Percentiles rank a stretch among this genome's conserved stretches.
Conservation (phyloP, 768 basidiomycete species). For the Lactarius tabidus region DNA sequence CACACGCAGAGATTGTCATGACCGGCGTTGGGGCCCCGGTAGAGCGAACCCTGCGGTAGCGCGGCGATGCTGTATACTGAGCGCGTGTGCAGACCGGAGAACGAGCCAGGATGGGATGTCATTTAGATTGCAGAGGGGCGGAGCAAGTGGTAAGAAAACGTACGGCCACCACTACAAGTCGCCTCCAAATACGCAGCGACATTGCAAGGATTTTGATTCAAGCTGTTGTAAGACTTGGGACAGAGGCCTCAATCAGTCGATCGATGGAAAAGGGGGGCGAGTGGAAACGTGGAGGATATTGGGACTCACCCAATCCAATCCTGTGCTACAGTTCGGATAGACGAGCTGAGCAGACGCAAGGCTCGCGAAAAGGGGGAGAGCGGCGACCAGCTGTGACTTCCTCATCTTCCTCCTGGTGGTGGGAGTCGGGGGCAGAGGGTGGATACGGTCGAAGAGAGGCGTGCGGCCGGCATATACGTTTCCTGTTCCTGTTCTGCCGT, state of each 20-base stretch:
- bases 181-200: conserved; percentile 5
- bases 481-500: background rate
- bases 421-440: background rate
- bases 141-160: background rate
- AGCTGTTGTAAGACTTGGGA: conserved; percentile 9
- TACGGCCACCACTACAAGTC: background rate
- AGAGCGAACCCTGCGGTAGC: background rate
- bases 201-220: conserved; percentile 11
- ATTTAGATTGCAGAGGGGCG: background rate
- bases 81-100: background rate
- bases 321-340: conserved; percentile 12
- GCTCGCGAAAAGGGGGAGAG: background rate
- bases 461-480: background rate
- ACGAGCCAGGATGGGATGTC: background rate
- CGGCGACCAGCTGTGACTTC: background rate
- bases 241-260: background rate
- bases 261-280: background rate
- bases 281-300: background rate
- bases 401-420: background rate
- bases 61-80: background rate
- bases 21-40: background rate
- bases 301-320: conserved; percentile 11
- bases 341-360: background rate
- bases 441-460: background rate
- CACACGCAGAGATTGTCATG: background rate